These are phyloP conservation scores for Chondrus crispus DNA, from an alignment of 23 red algal species.

Conservation along the genomic window DNA sequence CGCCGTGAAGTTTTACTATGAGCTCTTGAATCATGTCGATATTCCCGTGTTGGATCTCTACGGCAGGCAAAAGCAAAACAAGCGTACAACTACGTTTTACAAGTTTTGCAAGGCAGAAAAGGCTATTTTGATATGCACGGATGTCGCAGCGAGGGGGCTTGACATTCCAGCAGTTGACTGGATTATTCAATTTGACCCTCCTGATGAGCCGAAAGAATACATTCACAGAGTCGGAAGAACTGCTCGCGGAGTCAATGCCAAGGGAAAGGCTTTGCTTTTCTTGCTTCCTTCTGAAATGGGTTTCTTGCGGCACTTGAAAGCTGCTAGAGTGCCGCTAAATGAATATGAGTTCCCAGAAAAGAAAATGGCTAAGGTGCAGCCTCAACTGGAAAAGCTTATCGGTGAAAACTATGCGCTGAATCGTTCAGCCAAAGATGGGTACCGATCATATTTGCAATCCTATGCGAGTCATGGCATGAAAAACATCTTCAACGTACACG, in stretches of 20 bases:
- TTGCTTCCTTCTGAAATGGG: slow-evolving; percentile 85
- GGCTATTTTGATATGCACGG: slow-evolving; percentile 94
- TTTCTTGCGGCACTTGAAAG: slow-evolving; percentile 88
- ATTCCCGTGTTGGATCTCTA: slow-evolving; percentile 96
- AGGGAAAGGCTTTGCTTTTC: slow-evolving; percentile 93
- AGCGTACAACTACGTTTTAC: slow-evolving; percentile 96
- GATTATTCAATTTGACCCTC: slow-evolving; percentile 99
- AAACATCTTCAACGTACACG: slow-evolving; percentile 95
- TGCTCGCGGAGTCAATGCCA: slow-evolving; percentile 85
- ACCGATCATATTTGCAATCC: slow-evolving; percentile 89
- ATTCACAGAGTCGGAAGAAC: slow-evolving; percentile 99
- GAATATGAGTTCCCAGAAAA: slow-evolving; percentile 95
- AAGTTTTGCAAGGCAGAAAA: slow-evolving; percentile 81
- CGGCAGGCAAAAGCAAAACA: slow-evolving; percentile 97
- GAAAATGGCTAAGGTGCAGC: slow-evolving; percentile 91
- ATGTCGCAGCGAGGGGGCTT: slow-evolving; percentile 95
- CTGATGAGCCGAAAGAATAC: slow-evolving; percentile 98
- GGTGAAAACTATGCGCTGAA: slow-evolving; percentile 96
- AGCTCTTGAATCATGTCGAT: slow-evolving; percentile 96
- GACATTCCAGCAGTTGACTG: slow-evolving; percentile 99
- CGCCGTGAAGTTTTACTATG: slow-evolving; percentile 96
- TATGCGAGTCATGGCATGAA: slow-evolving; percentile 97
- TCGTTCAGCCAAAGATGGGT: slow-evolving; percentile 85
- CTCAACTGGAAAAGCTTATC: slow-evolving; percentile 89
- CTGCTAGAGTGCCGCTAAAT: slow-evolving; percentile 86